These are phyloP conservation scores for Nakaseomyces nivariensis DNA, from an alignment of 1,139 yeast species.

Conservation along the genomic window DNA sequence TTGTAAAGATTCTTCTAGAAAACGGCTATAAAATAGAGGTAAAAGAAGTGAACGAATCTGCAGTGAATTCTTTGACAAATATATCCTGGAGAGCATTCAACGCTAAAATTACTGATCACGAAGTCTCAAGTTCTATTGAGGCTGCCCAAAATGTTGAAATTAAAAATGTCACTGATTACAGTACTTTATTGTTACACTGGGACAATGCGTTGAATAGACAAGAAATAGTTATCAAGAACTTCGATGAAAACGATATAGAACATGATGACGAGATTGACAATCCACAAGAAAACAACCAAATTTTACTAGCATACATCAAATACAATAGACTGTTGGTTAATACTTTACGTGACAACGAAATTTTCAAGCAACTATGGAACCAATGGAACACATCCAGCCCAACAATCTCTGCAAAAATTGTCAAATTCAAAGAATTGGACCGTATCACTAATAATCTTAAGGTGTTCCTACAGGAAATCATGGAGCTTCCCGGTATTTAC, in stretches of 20 bases:
- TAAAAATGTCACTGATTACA: constrained; percentile 35
- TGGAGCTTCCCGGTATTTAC: constrained; percentile 84
- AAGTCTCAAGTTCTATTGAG: constrained; percentile 49
- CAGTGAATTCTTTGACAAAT: constrained; percentile 28
- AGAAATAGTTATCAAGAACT: constrained; percentile 35
- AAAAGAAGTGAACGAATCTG: constrained; percentile 14
- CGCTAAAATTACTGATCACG: constrained; percentile 64
- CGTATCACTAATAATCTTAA: constrained; percentile 23
- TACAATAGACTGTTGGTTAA: constrained; percentile 58
- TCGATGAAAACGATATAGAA: constrained; percentile 28
- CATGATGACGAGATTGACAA: constrained; percentile 31
- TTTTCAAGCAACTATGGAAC: constrained; percentile 34
- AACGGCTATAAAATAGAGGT: constrained; percentile 21
- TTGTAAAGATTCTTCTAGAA: constrained; percentile 38
- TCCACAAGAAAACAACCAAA: constrained; percentile 59
- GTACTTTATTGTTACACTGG: constrained; percentile 42
- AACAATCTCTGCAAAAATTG: constrained; percentile 38
- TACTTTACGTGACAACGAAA: constrained; percentile 57
- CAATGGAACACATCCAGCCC: constrained; percentile 25
- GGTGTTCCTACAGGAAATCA: constrained; percentile 39
- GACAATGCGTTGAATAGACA: constrained; percentile 48
- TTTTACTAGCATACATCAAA: constrained; percentile 62
- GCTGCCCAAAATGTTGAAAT: constrained; percentile 25
- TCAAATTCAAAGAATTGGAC: constrained; percentile 26
- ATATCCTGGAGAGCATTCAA: constrained; percentile 65